These are phyloP conservation scores for Aspergillus niger DNA, from an alignment of 2,329 filamentous ascomycete species.

Conservation along the genomic window DNA sequence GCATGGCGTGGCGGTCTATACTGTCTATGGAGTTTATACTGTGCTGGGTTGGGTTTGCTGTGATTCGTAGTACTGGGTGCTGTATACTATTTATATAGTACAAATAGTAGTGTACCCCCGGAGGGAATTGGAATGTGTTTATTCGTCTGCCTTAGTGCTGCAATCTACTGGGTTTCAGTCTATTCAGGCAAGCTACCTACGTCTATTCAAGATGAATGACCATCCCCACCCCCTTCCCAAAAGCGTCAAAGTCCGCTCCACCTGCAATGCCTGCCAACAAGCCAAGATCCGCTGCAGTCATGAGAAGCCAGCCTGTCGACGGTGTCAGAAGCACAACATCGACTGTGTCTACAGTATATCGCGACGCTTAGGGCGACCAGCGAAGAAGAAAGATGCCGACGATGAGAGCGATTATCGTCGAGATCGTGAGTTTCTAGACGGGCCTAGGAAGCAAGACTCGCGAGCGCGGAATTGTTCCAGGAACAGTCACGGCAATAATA, in stretches of 20 bases:
- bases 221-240: conserved; percentile 26
- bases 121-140: too few species aligned
- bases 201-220: too few species aligned
- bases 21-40: too few species aligned
- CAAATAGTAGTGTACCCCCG: too few species aligned
- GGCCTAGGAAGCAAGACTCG: not conserved
- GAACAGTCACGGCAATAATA: too few species aligned
- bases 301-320: conserved; percentile 37
- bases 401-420: not conserved
- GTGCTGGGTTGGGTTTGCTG: too few species aligned
- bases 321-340: conserved; percentile 39
- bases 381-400: conserved; percentile 31
- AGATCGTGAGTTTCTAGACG: not conserved
- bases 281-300: conserved; percentile 43
- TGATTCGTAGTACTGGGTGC: too few species aligned
- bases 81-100: too few species aligned
- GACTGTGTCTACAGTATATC: conserved; percentile 41
- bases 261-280: conserved; percentile 43
- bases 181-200: too few species aligned
- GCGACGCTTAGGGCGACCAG: conserved; percentile 36
- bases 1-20: too few species aligned
- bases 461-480: not conserved
- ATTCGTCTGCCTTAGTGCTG: too few species aligned
- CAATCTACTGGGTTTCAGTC: too few species aligned
- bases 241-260: conserved; percentile 40